Evolutionary conservation across 1,284 basidiomycete genomes (phyloP).

Genomic region (Boletus sp.): DNA sequence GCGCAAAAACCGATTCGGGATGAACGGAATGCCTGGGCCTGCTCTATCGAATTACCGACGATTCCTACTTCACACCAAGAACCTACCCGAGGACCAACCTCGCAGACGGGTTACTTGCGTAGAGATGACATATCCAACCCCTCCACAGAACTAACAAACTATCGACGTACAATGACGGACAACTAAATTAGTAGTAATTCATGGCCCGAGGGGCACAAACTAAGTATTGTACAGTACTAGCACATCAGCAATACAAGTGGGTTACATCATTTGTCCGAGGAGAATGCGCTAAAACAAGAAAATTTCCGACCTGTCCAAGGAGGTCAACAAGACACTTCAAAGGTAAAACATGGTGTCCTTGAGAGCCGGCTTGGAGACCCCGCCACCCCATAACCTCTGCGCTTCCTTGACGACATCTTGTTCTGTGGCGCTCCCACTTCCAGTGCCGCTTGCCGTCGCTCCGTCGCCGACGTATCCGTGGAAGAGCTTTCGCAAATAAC

Average conservation of each 20-base stretch:
- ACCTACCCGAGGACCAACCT: no score
- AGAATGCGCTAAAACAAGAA: background rate
- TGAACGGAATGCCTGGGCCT: background rate
- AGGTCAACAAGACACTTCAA: conserved; percentile 31
- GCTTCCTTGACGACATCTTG: conserved; percentile 54
- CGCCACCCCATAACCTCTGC: conserved; percentile 48
- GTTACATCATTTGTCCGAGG: background rate
- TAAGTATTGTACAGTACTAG: background rate
- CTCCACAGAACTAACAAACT: background rate
- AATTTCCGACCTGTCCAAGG: background rate
- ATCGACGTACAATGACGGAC: no score
- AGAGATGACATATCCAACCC: background rate
- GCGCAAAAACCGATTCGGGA: conserved; percentile 20
- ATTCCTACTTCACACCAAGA: conserved; percentile 4
- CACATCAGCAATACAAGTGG: background rate
- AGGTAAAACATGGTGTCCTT: conserved; percentile 77
- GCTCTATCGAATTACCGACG: conserved; percentile 10
- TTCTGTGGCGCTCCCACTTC: conserved; percentile 33
- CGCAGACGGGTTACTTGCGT: no score
- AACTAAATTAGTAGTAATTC: no score
- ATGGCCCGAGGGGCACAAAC: no score
- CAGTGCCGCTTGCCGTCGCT: conserved; percentile 30
- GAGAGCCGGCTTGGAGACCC: conserved; percentile 46
- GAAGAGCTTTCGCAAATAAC: conserved; percentile 69
- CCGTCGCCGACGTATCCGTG: conserved; percentile 41